Evolutionary conservation across 176 grass and related monocot genomes (phyloP), one percentile per base, ranked within the genome.

Genomic region (Carex pumila): DNA sequence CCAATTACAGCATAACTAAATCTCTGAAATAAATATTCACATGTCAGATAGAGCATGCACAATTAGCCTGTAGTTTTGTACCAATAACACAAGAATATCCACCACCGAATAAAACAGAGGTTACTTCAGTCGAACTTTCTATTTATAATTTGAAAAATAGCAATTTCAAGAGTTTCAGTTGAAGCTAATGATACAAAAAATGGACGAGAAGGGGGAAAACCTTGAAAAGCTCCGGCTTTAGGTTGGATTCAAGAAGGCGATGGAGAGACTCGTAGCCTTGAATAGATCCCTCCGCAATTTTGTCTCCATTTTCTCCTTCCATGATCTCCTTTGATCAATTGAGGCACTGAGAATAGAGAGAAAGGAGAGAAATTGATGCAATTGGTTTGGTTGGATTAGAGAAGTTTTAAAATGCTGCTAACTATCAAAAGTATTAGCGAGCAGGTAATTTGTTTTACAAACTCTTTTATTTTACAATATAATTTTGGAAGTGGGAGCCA

Each of bases 221-320:
- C 93, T 95, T 85, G 81, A 99, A 99, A 80, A 99, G 83, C 31
- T 93, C 45, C 6, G 96, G 96, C 31, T 94, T 84, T 39, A 99
- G 88, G 41, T 99, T 93, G 88, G 91, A 88, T 65, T 95, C 83
- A 53, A 99, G 91, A 39, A 99, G 96, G 85, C 86, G 84, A 60
- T 95, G 91, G 69, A 99, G 91, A 30, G 96, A 95, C 64, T 99
- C 96, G 85, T 91, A 89, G 57, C 91, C 96, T 25, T 84, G 87
- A 72, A 99, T 93, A 70, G 96, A 95, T 36, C 85, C 89, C 49
- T 69, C 81, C 17, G 19, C 61, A 45, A 34, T 68, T 6, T 68
- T 81, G 59, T 81, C 61, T 83, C 81, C 81, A 15, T 83, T 69
- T 30, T 83, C 81, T 43, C 81, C 62, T 66, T 83, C 81, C 81